Evolutionary conservation across 2,329 filamentous ascomycete genomes (phyloP).

Genomic region (Sporothrix luriei): DNA sequence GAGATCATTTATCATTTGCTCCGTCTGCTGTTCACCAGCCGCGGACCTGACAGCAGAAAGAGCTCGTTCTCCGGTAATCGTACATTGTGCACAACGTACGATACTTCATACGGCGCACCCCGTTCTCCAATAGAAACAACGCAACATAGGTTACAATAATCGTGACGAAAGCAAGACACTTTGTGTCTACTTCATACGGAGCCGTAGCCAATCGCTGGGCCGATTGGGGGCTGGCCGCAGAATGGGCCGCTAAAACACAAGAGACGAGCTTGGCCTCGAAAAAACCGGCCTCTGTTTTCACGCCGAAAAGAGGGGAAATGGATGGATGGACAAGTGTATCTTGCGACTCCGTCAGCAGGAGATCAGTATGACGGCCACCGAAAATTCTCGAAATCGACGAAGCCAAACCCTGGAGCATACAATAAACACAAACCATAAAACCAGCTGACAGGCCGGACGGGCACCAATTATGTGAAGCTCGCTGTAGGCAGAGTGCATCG

Average conservation of each 20-base stretch:
- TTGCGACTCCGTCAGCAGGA: conserved; percentile 10
- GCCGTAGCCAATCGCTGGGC: neutral
- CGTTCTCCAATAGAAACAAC: neutral
- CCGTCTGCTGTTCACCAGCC: neutral
- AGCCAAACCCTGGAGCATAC: neutral
- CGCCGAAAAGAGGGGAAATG: neutral
- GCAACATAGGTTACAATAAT: neutral
- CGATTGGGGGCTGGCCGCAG: conserved; percentile 6
- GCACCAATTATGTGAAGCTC: neutral
- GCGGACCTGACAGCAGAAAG: neutral
- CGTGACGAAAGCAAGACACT: conserved; percentile 5
- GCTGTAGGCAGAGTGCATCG: neutral
- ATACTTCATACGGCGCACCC: neutral
- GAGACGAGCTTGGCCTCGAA: neutral
- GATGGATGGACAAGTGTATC: neutral
- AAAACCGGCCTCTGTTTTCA: neutral
- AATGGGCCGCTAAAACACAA: conserved; percentile 3
- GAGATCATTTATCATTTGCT: neutral
- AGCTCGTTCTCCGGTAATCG: neutral
- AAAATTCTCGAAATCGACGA: neutral
- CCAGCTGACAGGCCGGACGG: neutral
- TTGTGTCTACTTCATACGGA: neutral
- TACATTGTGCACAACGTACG: neutral
- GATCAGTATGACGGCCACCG: neutral
- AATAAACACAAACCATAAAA: neutral